phyloP scores from a whole-genome alignment of 2,329 filamentous ascomycete species.

The Aspergillus carbonarius region DNA sequence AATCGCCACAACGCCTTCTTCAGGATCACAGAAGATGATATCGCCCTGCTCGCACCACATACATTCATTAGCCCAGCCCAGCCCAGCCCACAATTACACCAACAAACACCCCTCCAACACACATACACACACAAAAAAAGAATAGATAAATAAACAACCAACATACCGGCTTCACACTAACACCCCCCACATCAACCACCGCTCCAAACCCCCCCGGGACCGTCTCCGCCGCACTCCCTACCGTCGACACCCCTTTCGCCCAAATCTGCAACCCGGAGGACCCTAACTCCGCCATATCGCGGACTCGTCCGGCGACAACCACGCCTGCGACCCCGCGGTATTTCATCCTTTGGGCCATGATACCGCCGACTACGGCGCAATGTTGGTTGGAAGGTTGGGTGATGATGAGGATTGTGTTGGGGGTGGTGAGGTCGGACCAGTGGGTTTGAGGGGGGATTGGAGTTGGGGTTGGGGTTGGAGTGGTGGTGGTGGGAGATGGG shows the following conservation, averaged over 20 bases:
- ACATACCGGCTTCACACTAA: constrained; percentile 44
- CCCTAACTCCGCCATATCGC: constrained; percentile 63
- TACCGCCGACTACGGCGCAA: constrained; percentile 73
- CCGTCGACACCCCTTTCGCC: constrained; percentile 45
- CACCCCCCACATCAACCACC: constrained; percentile 40
- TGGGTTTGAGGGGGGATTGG: constrained; percentile 58
- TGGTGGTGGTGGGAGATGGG: constrained; percentile 41
- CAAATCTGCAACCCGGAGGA: constrained; percentile 56
- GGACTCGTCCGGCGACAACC: constrained; percentile 66
- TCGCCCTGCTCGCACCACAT: constrained; percentile 51
- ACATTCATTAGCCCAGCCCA: background rate
- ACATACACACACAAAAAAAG: background rate
- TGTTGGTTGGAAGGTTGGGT: constrained; percentile 64
- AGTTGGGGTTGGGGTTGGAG: constrained; percentile 51
- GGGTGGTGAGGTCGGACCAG: constrained; percentile 65
- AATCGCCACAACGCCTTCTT: constrained; percentile 69
- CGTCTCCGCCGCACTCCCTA: constrained; percentile 47
- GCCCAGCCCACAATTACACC: too few species aligned
- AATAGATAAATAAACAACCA: too few species aligned
- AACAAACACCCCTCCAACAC: too few species aligned
- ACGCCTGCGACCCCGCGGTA: constrained; percentile 59
- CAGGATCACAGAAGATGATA: constrained; percentile 66
- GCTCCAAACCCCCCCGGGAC: constrained; percentile 44
- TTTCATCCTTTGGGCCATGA: constrained; percentile 71
- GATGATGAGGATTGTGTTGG: constrained; percentile 64